Conservation (phyloP, 192 early-diverging fungal species). For the Coemansia sp. region DNA sequence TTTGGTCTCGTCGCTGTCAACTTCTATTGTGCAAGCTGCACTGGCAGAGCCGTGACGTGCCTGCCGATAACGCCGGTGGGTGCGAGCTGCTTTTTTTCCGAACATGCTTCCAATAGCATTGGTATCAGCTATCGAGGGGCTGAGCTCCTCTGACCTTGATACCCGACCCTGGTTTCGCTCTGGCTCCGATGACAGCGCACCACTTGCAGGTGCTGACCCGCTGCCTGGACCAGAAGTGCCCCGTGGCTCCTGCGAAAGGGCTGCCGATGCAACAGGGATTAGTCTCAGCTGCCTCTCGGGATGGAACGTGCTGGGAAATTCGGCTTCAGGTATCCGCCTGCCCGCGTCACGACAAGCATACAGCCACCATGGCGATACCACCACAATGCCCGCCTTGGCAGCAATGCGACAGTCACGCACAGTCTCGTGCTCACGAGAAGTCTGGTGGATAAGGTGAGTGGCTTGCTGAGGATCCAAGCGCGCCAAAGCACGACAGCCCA, state of each 20-base stretch:
- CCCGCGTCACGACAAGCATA: conserved; percentile 36
- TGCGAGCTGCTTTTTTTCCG: conserved; percentile 20
- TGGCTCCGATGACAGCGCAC: not conserved
- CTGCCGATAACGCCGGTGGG: conserved; percentile 34
- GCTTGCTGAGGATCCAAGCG: conserved; percentile 28
- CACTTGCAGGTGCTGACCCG: not conserved
- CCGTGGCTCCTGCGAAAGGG: not conserved
- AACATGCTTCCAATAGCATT: conserved; percentile 26
- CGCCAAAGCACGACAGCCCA: conserved; percentile 36
- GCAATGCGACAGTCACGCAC: conserved; percentile 38
- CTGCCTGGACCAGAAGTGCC: not conserved
- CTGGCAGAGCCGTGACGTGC: not conserved
- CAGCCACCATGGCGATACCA: conserved; percentile 57
- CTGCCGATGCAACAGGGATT: conserved; percentile 6
- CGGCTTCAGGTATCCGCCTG: conserved; percentile 19
- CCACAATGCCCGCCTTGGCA: conserved; percentile 10
- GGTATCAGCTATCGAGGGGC: not conserved
- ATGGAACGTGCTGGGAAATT: conserved; percentile 45
- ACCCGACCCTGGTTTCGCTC: not conserved
- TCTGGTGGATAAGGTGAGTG: conserved; percentile 53
- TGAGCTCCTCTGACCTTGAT: not conserved
- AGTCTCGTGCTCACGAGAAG: conserved; percentile 37
- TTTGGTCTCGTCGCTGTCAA: not conserved
- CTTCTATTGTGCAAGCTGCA: not conserved
- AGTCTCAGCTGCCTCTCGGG: conserved; percentile 37